Evolutionary conservation across 2,329 filamentous ascomycete genomes (phyloP).

Genomic region (Cladosporium halotolerans): DNA sequence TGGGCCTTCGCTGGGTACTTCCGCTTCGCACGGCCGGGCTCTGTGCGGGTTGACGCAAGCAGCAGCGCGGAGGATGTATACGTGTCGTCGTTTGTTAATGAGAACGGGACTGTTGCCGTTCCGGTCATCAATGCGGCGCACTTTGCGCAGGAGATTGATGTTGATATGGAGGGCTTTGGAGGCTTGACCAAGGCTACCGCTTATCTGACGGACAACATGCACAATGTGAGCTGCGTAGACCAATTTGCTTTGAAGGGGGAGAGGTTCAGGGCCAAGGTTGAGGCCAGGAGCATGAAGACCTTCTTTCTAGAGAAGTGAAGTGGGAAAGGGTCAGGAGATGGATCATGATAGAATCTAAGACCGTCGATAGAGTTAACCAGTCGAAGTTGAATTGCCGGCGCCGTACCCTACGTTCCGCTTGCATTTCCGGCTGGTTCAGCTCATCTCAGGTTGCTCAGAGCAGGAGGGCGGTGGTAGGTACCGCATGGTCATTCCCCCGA

Average conservation of each 20-base stretch:
- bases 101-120: constrained; percentile 29
- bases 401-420: too few species aligned
- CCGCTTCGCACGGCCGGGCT: constrained; percentile 9
- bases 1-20: constrained; percentile 7
- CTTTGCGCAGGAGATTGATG: constrained; percentile 33
- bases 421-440: too few species aligned
- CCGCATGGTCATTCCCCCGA: too few species aligned
- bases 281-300: constrained; percentile 20
- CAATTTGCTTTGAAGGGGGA: constrained; percentile 3
- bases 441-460: too few species aligned
- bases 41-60: constrained; percentile 7
- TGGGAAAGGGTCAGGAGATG: not conserved
- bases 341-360: too few species aligned
- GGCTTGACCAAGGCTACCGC: constrained; percentile 25
- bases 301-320: constrained; percentile 14
- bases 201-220: constrained; percentile 7
- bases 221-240: constrained; percentile 7
- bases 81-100: constrained; percentile 23
- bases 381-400: too few species aligned
- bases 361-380: too few species aligned
- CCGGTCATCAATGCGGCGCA: constrained; percentile 24
- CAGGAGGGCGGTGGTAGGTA: too few species aligned
- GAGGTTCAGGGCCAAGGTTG: constrained; percentile 14
- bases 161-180: constrained; percentile 30
- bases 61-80: not conserved